Evolutionary conservation across 2,329 filamentous ascomycete species (phyloP), one percentile per base, ranked within the genome.

Genomic region (Didymella exigua): DNA sequence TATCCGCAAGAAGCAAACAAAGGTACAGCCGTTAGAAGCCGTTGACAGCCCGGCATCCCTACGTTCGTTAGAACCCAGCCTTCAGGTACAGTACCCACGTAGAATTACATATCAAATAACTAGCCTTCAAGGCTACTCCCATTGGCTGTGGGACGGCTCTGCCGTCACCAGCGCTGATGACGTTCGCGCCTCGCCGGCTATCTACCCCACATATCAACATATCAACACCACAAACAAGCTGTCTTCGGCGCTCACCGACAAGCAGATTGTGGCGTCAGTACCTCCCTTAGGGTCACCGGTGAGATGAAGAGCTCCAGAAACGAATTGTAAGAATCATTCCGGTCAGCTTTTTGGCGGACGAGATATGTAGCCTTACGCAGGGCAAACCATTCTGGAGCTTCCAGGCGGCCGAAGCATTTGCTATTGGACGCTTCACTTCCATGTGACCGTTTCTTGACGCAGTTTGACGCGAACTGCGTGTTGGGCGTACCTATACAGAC

Each of bases 261-360:
- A 13, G 14, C 19, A 33, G n/a, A n/a, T 40, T 16, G 45, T 40
- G 18, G 38, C 11, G 33, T 11, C 14, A 23, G 6, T 40, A 29
- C 14, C 40, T 44, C 33, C 8, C 40, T 40, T 19, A 38, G 41
- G 51, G 34, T 54, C 51, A 54, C 51, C 51, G 51, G 51, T 41
- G n/a, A n/a, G 37, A n/a, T 11, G 16, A 16, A 13, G 7, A 7
- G 2, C 27, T 38, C 9, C 6, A 29, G 19, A 30, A 29, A 13
- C 2, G 31, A 10, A 14, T 27, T 13, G 21, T 29, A 40, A 24
- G 19, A n/a, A 18, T 11, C 1, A 3, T 29, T 45, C 51, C 51
- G 45, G 45, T 54, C 45, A 41, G 27, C 31, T 43, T 10, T 18
- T 21, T 2, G 21, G 18, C 33, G 45, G 21, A 40, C 14, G 4